A percentile compares a stretch with the other conserved stretches of the same genome.
These are phyloP conservation scores for Tolypocladium album DNA, from an alignment of 2,329 filamentous ascomycete species.

Conservation along the genomic window DNA sequence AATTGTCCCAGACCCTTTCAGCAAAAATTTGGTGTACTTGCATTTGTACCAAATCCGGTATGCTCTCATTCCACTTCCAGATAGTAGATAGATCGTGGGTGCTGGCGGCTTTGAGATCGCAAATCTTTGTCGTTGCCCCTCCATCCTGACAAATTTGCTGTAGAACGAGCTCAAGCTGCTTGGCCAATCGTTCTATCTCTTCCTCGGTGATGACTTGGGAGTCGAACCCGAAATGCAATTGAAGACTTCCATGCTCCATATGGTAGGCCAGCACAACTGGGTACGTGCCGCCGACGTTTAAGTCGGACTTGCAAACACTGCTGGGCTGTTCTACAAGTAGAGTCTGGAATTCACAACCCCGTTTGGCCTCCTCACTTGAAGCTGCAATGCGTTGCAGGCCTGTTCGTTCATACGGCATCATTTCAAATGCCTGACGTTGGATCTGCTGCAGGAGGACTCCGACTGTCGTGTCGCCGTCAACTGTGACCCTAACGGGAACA, in stretches of 20 bases:
- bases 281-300: background rate
- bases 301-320: background rate
- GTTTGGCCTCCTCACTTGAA: background rate
- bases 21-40: slow-evolving; percentile 11
- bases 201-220: background rate
- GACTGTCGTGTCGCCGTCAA: background rate
- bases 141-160: background rate
- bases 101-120: background rate
- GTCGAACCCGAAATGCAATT: background rate
- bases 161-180: background rate
- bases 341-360: slow-evolving; percentile 6
- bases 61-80: slow-evolving; percentile 8
- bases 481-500: background rate
- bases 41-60: slow-evolving; percentile 2
- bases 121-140: background rate
- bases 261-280: background rate
- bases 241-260: background rate
- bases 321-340: slow-evolving; percentile 6
- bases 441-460: slow-evolving; percentile 18
- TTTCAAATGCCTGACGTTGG: slow-evolving; percentile 4
- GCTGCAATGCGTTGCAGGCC: slow-evolving; percentile 4
- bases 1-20: slow-evolving; percentile 1
- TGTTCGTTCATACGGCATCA: slow-evolving; percentile 5
- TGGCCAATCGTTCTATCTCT: background rate
- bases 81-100: background rate